Evolutionary conservation across 768 basidiomycete species (phyloP), one percentile per base, ranked within the genome.

Genomic region (Leccinum incarnatum): DNA sequence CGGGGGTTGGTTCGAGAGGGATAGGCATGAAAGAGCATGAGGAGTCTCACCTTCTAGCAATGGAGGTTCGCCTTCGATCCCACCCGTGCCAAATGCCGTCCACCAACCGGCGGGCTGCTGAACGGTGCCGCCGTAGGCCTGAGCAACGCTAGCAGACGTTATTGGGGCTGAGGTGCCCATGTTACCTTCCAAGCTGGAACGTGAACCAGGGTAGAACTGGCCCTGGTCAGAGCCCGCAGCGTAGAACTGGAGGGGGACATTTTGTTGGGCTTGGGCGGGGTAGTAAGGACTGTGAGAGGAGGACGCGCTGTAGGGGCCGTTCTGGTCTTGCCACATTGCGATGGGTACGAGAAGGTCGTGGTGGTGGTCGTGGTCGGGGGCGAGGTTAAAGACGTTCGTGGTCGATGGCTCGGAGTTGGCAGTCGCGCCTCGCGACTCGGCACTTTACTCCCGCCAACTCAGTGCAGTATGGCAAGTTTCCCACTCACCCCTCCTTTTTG

Each of bases 41-140:
- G 29, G 49, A 6, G 23, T 36, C 79, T 66, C 63, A 93, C 96
- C 96, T 85, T 99, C 87, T 54, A 99, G 83, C 68, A 99, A 76
- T 36, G 96, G 95, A 51, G 94, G 92, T 69, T 99, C 97, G 30
- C 95, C 96, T 71, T 97, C 95, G 58, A 96, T 86, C 12, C 93
- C 95, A 53, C 93, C 94, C 2, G 93, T 94, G 32, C 95, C 94
- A 77, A 98, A 96, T 34, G 95, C 95, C 25, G 91, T 91, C 91
- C 93, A 95, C 95, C 95, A 98, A 17, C 84, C 83, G 2, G 89
- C 90, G 21, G 79, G 76, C 3, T 81, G 71, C 67, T 91, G 87
- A 45, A 95, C 93, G 69, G 81, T 86, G 30, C 93, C 90, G 4
- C 84, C 83, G 65, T 84, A 92, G 0, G 77, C 72, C 49, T 81